A percentile compares a stretch with the other conserved stretches of the same genome.
Conservation (phyloP, 164 flowering plant genomes). For the Aristolochia californica region DNA sequence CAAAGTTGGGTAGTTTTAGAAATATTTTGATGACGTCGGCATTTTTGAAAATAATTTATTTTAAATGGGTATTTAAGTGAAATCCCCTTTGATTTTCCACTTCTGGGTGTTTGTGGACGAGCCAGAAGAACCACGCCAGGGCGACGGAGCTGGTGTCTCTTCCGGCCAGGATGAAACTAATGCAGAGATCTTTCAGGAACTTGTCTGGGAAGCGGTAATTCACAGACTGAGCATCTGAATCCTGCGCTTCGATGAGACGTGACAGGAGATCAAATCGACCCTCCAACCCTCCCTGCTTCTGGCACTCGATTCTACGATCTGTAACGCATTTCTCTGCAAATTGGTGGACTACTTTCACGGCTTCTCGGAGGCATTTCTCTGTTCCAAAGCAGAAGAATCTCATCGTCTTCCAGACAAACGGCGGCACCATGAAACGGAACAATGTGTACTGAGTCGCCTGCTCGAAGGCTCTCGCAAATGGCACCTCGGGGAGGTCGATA, state of each 20-base stretch:
- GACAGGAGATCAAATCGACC: slow-evolving; percentile 44
- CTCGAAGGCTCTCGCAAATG: slow-evolving; percentile 66
- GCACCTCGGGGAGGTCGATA: slow-evolving; percentile 33
- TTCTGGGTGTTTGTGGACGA: slow-evolving; percentile 32
- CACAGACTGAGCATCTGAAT: too few species aligned
- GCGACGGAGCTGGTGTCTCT: slow-evolving; percentile 74
- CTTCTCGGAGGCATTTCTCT: slow-evolving; percentile 16
- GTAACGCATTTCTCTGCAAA: slow-evolving; percentile 42
- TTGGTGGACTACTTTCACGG: slow-evolving; percentile 25
- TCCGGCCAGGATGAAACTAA: slow-evolving; percentile 70
- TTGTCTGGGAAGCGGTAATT: slow-evolving; percentile 18
- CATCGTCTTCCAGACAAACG: slow-evolving; percentile 49
- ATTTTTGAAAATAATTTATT: too few species aligned
- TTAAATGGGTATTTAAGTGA: slow-evolving; percentile 17
- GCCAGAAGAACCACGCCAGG: slow-evolving; percentile 70
- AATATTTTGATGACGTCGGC: too few species aligned
- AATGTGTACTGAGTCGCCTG: slow-evolving; percentile 41
- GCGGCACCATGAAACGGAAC: slow-evolving; percentile 43
- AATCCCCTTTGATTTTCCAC: slow-evolving; percentile 43
- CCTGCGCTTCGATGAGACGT: slow-evolving; percentile 27
- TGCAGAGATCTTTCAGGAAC: slow-evolving; percentile 48
- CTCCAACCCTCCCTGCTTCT: slow-evolving; percentile 12
- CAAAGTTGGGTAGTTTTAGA: too few species aligned
- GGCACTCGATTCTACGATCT: slow-evolving; percentile 23
- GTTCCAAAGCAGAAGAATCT: slow-evolving; percentile 17